phyloP scores from a whole-genome alignment of 768 basidiomycete genomes.

The Gymnopilus dilepis region DNA sequence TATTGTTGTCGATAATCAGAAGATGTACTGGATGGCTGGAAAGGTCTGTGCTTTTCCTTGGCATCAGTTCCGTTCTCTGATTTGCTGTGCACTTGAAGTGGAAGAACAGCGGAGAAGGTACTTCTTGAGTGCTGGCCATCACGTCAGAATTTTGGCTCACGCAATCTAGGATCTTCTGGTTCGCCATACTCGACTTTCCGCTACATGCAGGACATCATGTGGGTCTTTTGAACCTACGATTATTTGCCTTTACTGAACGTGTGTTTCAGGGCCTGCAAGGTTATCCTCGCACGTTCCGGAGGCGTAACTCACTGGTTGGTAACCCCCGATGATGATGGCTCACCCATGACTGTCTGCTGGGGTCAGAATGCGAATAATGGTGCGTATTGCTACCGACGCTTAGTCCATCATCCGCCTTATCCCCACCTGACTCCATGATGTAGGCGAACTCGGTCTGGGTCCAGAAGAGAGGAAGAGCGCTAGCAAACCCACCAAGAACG shows the following conservation, averaged over 20 bases:
- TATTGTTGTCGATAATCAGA: slow-evolving; percentile 82
- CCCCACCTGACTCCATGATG: neutral
- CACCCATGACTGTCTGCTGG: slow-evolving; percentile 85
- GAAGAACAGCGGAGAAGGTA: slow-evolving; percentile 95
- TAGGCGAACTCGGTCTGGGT: slow-evolving; percentile 83
- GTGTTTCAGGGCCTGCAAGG: slow-evolving; percentile 74
- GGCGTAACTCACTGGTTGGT: slow-evolving; percentile 90
- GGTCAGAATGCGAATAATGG: slow-evolving; percentile 89
- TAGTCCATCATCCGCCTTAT: neutral
- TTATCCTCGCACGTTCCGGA: slow-evolving; percentile 70
- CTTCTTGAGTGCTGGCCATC: neutral
- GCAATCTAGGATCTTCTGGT: slow-evolving; percentile 74
- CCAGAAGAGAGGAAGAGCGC: slow-evolving; percentile 84
- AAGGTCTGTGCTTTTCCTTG: slow-evolving; percentile 50
- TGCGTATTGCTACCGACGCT: slow-evolving; percentile 28
- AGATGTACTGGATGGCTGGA: slow-evolving; percentile 89
- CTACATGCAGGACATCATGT: slow-evolving; percentile 88
- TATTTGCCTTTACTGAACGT: slow-evolving; percentile 8
- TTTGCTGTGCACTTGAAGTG: slow-evolving; percentile 52
- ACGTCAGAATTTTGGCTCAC: neutral
- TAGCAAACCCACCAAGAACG: slow-evolving; percentile 77
- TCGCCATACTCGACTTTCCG: slow-evolving; percentile 90
- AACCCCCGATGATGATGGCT: slow-evolving; percentile 73
- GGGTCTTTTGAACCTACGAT: slow-evolving; percentile 25
- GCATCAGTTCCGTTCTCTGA: neutral